Base-by-base conservation (phyloP, 768 basidiomycete species). In the Boletus pseudo-olivaceus region DNA sequence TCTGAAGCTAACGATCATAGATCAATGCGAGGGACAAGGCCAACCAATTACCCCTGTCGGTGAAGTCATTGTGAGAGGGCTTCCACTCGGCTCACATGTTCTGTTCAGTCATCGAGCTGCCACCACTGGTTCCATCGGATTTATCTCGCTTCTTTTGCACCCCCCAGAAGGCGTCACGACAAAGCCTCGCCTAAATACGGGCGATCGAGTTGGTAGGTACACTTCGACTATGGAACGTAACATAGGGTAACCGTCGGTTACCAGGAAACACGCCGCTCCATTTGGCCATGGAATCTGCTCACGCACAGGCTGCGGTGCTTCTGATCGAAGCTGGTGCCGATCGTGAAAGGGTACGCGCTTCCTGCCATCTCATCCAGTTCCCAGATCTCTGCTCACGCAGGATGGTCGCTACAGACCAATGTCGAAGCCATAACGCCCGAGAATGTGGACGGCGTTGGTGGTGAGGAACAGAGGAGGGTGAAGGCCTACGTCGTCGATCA, bases 261-360 rank as follows among this genome's bases (percentile, higher is more conserved):
- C 49, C 64, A 90, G 95, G 96, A 47, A 97, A 98, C 66, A 98
- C 97, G 2, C 93, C 97, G 2, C 75, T 99, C 35, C 97, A 99
- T 77, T 82, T 99, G 32, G 95, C 96, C 17, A 89, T 99, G 87
- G 96, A 99, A 64, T 93, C 90, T 50, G 96, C 87, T 17, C 90
- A 98, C 66, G 96, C 91, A 14, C 87, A 93, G 67, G 89, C 85
- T 15, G 96, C 96, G 10, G 89, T 93, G 2, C 70, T 89, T 47
- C 79, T 99, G 47, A 96, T 99, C 55, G 92, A 96, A 67, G 95
- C 93, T 43, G 96, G 96, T 19, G 95, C 95, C 8, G 96, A 98
- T 77, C 85, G 96, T 30, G 82, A 81, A 60, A 80, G 91, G 62
- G 94, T 95, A 72, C 60, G 90, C 77, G 41, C 53, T 56, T 49